Evolutionary conservation across 129 eudicot genomes (phyloP).

Genomic region (Deinandra increscens): DNA sequence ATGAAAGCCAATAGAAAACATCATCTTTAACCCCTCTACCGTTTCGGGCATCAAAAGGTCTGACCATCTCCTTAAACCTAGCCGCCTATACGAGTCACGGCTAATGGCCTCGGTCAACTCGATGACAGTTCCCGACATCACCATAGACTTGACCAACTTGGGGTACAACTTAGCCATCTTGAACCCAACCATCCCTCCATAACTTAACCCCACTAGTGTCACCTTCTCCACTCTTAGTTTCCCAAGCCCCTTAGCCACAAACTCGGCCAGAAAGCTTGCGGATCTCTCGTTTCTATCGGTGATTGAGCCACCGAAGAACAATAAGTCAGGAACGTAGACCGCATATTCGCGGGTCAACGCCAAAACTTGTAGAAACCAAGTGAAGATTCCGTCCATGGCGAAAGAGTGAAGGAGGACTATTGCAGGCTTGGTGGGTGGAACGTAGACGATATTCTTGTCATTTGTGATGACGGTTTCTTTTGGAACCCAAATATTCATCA

Average conservation of each 20-base stretch:
- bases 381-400: slow-evolving; percentile 44
- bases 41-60: slow-evolving; percentile 48
- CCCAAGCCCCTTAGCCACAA: slow-evolving; percentile 43
- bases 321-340: slow-evolving; percentile 57
- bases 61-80: slow-evolving; percentile 39
- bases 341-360: slow-evolving; percentile 25
- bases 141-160: slow-evolving; percentile 49
- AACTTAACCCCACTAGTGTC: slow-evolving; percentile 57
- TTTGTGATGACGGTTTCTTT: slow-evolving; percentile 17
- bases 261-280: slow-evolving; percentile 48
- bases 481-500: slow-evolving; percentile 50
- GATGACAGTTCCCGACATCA: slow-evolving; percentile 34
- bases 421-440: slow-evolving; percentile 36
- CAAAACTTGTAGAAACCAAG: slow-evolving; percentile 55
- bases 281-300: slow-evolving; percentile 38
- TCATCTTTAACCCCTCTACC: slow-evolving; percentile 28
- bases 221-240: slow-evolving; percentile 47
- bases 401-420: slow-evolving; percentile 50
- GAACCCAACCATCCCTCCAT: slow-evolving; percentile 67
- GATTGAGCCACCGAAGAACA: slow-evolving; percentile 61
- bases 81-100: neutral
- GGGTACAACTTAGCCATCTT: slow-evolving; percentile 55
- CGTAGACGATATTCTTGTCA: neutral
- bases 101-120: slow-evolving; percentile 46
- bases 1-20: slow-evolving; percentile 37